These are phyloP conservation scores for Auricularia cornea DNA, from an alignment of 768 basidiomycete genomes.

Conservation along the genomic window DNA sequence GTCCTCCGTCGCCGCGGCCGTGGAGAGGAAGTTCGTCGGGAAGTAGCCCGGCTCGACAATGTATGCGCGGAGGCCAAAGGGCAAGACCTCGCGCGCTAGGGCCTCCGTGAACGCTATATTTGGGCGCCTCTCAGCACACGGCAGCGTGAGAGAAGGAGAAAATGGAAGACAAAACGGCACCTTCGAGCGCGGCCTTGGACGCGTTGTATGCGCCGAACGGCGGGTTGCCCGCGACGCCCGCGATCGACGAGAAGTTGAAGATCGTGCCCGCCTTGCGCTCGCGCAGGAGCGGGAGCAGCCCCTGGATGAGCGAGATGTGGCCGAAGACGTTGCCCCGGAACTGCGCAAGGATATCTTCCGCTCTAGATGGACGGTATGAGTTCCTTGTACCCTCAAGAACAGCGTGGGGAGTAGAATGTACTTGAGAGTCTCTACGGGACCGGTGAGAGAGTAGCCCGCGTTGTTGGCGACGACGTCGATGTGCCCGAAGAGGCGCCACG, in stretches of 20 bases:
- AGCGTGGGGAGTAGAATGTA: neutral
- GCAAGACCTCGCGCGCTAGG: neutral
- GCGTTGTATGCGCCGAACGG: conserved; percentile 19
- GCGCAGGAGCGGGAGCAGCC: conserved; percentile 20
- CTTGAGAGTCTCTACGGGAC: neutral
- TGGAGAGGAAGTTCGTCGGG: conserved; percentile 10
- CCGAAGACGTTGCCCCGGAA: conserved; percentile 23
- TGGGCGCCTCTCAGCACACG: too few relatives aligned
- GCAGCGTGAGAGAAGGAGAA: neutral
- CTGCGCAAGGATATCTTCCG: conserved; percentile 13
- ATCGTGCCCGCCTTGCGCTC: conserved; percentile 18
- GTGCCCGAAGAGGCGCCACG: neutral
- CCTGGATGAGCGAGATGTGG: conserved; percentile 18
- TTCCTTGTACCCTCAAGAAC: too few relatives aligned
- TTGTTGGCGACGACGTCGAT: neutral
- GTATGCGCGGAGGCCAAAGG: neutral
- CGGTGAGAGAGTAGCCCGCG: neutral
- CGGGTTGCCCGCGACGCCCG: conserved; percentile 10
- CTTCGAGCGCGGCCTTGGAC: conserved; percentile 8
- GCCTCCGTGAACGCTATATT: neutral
- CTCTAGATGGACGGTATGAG: neutral
- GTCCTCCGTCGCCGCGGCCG: conserved; percentile 1
- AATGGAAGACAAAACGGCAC: neutral
- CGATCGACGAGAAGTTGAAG: conserved; percentile 20
- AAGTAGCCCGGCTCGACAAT: neutral